Base-by-base conservation (phyloP, 1,139 yeast species). In the Kazachstania sp. region DNA sequence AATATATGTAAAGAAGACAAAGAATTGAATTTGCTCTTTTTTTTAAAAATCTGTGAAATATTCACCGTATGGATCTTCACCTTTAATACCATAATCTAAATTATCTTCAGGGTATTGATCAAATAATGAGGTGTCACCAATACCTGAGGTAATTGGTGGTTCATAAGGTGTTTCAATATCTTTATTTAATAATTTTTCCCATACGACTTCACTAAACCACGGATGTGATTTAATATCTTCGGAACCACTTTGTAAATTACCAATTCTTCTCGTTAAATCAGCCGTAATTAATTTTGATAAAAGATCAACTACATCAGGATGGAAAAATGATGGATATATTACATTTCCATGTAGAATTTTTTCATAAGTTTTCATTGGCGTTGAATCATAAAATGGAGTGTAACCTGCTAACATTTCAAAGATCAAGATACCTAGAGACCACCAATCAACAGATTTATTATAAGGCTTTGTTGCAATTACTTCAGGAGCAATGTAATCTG, bases 151-250 rank as follows among this genome's bases (percentile, higher is more conserved):
- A 62, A 92, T 88, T 16, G 97, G 97, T 23, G 98, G 98, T 69
- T 92, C 97, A 64, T 92, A 92, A 3, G 98, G 98, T 12, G 98
- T 92, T 64, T 92, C 98, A 53, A 92, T 92, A 62, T 90, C 95
- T 64, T 90, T 83, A 29, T 86, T 77, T 50, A 88, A 71, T 50
- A 92, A 74, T 62, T 90, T 84, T 57, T 88, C 96, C 98, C 98
- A 92, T 41, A 90, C 86, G 35, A 92, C 97, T 65, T 92, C 98
- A 47, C 81, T 73, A 64, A 92, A 92, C 97, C 98, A 92, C 2
- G 92, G 83, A 64, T 92, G 98, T 54, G 78, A 77, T 67, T 90
- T 86, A 52, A 92, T 86, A 65, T 92, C 98, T 43, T 79, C 79
- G 1, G 95, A 81, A 7, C 97, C 98, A 54, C 86, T 86, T 59